Evolutionary conservation across 2,329 filamentous ascomycete species (phyloP).

Genomic region (Aplosporella prunicola): DNA sequence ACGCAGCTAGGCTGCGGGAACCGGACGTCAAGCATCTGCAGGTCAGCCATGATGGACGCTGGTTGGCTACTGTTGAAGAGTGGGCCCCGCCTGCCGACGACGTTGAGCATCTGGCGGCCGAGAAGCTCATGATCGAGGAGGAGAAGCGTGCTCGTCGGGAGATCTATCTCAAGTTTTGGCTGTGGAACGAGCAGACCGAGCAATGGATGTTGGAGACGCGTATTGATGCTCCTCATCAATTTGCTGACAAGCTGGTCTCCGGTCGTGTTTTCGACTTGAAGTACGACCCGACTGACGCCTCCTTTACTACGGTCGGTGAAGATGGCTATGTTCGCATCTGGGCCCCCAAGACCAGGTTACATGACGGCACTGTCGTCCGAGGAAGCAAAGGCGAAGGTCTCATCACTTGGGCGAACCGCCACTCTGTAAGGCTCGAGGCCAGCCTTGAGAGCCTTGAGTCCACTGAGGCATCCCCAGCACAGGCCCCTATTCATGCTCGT

Average conservation of each 20-base stretch:
- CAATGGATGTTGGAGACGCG: constrained; percentile 69
- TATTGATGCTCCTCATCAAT: constrained; percentile 69
- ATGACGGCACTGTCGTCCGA: constrained; percentile 57
- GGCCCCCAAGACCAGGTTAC: constrained; percentile 61
- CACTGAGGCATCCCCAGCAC: constrained; percentile 16
- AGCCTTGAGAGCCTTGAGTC: constrained; percentile 22
- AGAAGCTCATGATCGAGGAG: constrained; percentile 27
- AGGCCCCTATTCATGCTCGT: constrained; percentile 46
- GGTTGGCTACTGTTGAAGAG: constrained; percentile 86
- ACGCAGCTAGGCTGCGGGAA: constrained; percentile 51
- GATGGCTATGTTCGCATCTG: constrained; percentile 74
- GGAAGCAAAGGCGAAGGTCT: constrained; percentile 43
- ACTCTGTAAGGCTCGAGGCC: constrained; percentile 38
- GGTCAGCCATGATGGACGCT: constrained; percentile 71
- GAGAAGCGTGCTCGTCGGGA: constrained; percentile 50
- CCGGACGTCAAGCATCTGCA: constrained; percentile 68
- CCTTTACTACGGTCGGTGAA: constrained; percentile 77
- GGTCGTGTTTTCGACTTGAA: constrained; percentile 62
- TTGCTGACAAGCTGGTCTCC: constrained; percentile 38
- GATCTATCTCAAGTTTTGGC: constrained; percentile 87
- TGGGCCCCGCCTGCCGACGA: constrained; percentile 72
- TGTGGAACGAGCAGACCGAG: constrained; percentile 45
- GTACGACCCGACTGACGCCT: constrained; percentile 56
- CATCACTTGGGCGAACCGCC: constrained; percentile 65
- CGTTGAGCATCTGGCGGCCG: constrained; percentile 45